Evolutionary conservation across 495 filamentous ascomycete genomes (phyloP).

Genomic region (Xylaria castorea): DNA sequence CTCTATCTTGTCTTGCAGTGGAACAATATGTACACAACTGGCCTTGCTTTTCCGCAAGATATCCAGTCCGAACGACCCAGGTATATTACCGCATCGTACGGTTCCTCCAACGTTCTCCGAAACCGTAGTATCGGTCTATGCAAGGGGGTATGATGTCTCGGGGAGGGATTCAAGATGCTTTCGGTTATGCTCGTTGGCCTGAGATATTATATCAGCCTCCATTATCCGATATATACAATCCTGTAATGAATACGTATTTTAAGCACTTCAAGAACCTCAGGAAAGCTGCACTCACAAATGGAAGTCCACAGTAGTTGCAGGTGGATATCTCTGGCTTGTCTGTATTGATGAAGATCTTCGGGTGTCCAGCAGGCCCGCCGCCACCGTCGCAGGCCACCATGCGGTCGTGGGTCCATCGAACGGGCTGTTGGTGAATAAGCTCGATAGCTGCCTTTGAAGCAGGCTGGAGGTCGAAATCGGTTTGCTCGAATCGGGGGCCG

Average conservation of each 20-base stretch:
- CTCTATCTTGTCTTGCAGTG: constrained; percentile 33
- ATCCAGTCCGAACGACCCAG: constrained; percentile 7
- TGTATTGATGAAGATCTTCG: constrained; percentile 93
- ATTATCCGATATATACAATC: constrained; percentile 2
- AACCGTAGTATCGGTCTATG: constrained; percentile 25
- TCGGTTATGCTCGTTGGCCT: constrained; percentile 89
- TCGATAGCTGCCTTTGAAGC: constrained; percentile 88
- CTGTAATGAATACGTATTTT: constrained; percentile 9
- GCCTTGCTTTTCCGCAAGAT: constrained; percentile 18
- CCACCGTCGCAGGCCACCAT: constrained; percentile 91
- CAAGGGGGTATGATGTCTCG: constrained; percentile 77
- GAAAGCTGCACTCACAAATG: constrained; percentile 73
- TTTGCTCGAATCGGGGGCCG: constrained; percentile 96
- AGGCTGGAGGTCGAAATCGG: constrained; percentile 88
- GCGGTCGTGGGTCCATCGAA: constrained; percentile 84
- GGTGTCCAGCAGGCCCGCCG: constrained; percentile 90
- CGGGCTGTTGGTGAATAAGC: constrained; percentile 93
- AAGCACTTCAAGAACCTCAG: background rate
- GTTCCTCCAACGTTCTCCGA: constrained; percentile 3
- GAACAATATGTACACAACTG: constrained; percentile 40
- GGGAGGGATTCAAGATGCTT: constrained; percentile 81
- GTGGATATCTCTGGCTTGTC: constrained; percentile 92
- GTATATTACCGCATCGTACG: constrained; percentile 4
- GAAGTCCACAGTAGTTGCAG: constrained; percentile 94
- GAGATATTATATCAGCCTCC: constrained; percentile 26